Percentiles rank a stretch among this genome's conserved stretches.
Evolutionary conservation across 83 land plant genomes (phyloP).

Genomic region (Diphasiastrum complanatum): DNA sequence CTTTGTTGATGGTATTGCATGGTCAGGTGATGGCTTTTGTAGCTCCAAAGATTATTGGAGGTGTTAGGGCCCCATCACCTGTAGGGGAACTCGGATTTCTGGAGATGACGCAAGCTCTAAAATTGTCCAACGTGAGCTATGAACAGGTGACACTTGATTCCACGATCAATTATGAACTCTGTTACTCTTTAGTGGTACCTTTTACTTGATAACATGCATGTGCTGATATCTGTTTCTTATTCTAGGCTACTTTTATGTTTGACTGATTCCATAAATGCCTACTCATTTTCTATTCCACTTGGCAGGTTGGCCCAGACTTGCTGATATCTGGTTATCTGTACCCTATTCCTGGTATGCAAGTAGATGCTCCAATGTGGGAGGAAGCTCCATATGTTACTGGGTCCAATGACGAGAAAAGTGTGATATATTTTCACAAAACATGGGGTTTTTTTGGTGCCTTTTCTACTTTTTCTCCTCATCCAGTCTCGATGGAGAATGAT

Average conservation of each 20-base stretch:
- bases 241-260: not conserved
- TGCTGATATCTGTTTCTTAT: not conserved
- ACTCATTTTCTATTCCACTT: no score
- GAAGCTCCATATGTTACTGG: not conserved
- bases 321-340: slow-evolving; percentile 7
- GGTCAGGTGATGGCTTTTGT: slow-evolving; percentile 13
- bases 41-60: slow-evolving; percentile 15
- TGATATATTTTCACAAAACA: not conserved
- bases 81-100: slow-evolving; percentile 11
- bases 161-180: not conserved
- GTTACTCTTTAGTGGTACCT: no score
- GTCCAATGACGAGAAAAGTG: not conserved
- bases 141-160: not conserved
- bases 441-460: slow-evolving; percentile 14
- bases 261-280: no score
- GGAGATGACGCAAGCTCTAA: slow-evolving; percentile 13
- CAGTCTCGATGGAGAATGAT: not conserved
- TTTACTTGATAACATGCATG: no score
- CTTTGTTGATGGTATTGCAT: no score
- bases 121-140: not conserved
- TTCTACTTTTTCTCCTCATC: not conserved
- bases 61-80: slow-evolving; percentile 12
- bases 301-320: slow-evolving; percentile 12
- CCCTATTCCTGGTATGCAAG: slow-evolving; percentile 5
- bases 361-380: not conserved